These are phyloP conservation scores for Penicillium simplicissimum DNA, from an alignment of 495 filamentous ascomycete species.

Conservation along the genomic window DNA sequence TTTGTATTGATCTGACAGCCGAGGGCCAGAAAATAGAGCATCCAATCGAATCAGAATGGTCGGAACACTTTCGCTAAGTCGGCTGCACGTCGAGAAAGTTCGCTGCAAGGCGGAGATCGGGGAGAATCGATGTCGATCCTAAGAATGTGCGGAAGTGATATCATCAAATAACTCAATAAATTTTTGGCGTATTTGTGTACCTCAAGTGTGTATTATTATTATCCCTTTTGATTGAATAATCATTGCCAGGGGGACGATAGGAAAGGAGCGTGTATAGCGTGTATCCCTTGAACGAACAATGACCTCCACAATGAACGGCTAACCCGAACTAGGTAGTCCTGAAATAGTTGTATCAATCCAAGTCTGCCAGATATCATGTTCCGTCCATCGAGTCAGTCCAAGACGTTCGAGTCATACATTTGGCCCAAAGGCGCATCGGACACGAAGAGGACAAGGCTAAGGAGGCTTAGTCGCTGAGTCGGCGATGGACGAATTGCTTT, in stretches of 20 bases:
- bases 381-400: background rate
- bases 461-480: background rate
- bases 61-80: conserved; percentile 13
- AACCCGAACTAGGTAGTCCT: background rate
- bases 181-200: background rate
- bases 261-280: background rate
- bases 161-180: background rate
- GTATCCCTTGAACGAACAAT: conserved; percentile 14
- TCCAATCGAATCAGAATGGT: conserved; percentile 21
- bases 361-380: background rate
- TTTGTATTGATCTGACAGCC: conserved; percentile 9
- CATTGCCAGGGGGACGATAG: background rate
- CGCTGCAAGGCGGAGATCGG: conserved; percentile 25
- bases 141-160: conserved; percentile 16
- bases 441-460: background rate
- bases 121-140: conserved; percentile 14
- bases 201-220: background rate
- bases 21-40: conserved; percentile 1
- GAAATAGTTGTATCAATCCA: background rate
- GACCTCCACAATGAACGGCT: background rate
- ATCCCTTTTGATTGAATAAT: background rate
- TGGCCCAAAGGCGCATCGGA: background rate
- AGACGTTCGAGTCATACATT: background rate
- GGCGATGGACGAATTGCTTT: background rate
- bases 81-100: conserved; percentile 7